These are phyloP conservation scores for Pluteus cervinus DNA, from an alignment of 768 basidiomycete species.

Conservation along the genomic window DNA sequence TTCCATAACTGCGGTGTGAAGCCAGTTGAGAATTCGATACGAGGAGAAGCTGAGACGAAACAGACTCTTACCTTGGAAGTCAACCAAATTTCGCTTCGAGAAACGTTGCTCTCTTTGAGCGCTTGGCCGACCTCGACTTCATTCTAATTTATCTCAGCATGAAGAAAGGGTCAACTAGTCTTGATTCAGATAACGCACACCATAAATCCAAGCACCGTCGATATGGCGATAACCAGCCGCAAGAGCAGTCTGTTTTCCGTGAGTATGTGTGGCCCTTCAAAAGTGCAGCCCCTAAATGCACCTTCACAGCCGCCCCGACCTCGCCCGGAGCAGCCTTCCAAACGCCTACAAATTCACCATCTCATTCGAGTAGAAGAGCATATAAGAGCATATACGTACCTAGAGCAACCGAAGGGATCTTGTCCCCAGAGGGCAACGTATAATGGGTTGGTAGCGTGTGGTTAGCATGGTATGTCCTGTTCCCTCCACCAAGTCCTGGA, in stretches of 20 bases:
- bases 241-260: slow-evolving; percentile 41
- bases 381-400: slow-evolving; percentile 28
- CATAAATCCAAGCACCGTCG: slow-evolving; percentile 69
- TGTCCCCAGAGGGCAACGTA: slow-evolving; percentile 59
- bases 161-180: background rate
- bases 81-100: slow-evolving; percentile 61
- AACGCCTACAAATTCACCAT: slow-evolving; percentile 36
- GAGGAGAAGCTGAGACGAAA: background rate
- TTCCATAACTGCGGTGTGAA: slow-evolving; percentile 50
- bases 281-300: slow-evolving; percentile 9
- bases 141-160: slow-evolving; percentile 34
- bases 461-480: no score
- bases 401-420: slow-evolving; percentile 62
- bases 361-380: background rate
- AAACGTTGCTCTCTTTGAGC: slow-evolving; percentile 49
- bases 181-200: slow-evolving; percentile 27
- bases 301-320: slow-evolving; percentile 66
- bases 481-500: no score
- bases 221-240: slow-evolving; percentile 65
- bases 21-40: slow-evolving; percentile 20
- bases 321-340: slow-evolving; percentile 54
- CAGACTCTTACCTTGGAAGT: slow-evolving; percentile 45
- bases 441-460: slow-evolving; percentile 39
- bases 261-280: background rate
- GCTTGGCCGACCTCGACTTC: slow-evolving; percentile 67